Conservation (phyloP, 2,329 filamentous ascomycete genomes). For the Botrytis aclada region DNA sequence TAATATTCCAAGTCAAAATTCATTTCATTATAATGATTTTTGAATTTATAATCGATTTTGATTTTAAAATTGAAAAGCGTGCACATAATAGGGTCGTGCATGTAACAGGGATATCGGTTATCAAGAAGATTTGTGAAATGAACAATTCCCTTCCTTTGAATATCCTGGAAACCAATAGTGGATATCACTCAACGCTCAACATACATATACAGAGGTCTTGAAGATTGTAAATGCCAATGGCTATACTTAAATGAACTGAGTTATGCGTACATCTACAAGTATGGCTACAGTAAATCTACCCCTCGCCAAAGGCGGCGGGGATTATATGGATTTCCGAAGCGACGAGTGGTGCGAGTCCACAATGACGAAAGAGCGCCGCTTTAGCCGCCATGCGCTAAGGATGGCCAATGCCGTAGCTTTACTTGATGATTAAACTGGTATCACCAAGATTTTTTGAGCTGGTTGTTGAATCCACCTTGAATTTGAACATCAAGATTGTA, state of each 20-base stretch:
- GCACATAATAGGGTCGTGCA: no score
- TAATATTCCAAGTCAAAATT: no score
- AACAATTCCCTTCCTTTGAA: neutral
- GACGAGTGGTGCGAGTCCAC: neutral
- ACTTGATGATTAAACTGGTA: slow-evolving; percentile 21
- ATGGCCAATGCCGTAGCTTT: slow-evolving; percentile 25
- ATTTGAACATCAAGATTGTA: slow-evolving; percentile 20
- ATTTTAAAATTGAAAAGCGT: no score
- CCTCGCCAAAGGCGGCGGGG: slow-evolving; percentile 15
- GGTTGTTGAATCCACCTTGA: slow-evolving; percentile 18
- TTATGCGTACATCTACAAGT: neutral
- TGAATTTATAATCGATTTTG: no score
- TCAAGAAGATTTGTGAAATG: neutral
- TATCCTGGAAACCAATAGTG: neutral
- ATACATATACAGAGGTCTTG: no score
- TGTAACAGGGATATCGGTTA: no score
- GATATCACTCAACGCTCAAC: neutral
- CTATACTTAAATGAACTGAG: neutral
- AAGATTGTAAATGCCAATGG: neutral
- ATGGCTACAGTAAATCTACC: neutral
- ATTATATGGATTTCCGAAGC: neutral
- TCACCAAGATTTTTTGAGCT: slow-evolving; percentile 23
- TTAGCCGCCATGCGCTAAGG: slow-evolving; percentile 4
- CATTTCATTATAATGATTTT: no score
- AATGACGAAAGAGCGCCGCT: slow-evolving; percentile 21